Evolutionary conservation across 345 rosid genomes (phyloP), one percentile per base, ranked within the genome.

Genomic region (Bretschneidera sinensis): DNA sequence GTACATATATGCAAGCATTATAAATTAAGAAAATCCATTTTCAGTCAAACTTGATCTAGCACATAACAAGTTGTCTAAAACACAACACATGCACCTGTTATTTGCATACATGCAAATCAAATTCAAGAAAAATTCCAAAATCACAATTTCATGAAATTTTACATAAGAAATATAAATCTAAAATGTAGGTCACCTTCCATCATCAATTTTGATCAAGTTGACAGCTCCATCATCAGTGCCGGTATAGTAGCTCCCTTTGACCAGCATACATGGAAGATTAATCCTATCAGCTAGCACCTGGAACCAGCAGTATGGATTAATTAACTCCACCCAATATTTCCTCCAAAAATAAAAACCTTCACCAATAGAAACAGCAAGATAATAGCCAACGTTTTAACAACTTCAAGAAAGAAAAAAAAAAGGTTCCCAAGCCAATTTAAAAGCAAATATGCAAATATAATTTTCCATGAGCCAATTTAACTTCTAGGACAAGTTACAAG

Each of bases 151-250:
- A 2, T 3, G 8, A 28, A 28, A 28, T 28, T 28, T 28, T 8
- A 28, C 33, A 28, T 2, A 28, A 8, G 5, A 28, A 28, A 2
- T 28, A 2, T 39, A 39, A 39, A 39, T 14, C 11, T 39, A 39
- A 39, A 39, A 39, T 13, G 1, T 39, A 5, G 16, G 2, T 5
- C 45, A 89, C 98, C 98, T 83, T 82, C 78, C 89, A 57, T 71
- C 57, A 69, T 85, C 82, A 55, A 85, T 76, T 74, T 76, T 83
- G 68, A 92, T 81, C 77, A 92, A 71, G 76, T 89, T 87, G 71
- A 92, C 89, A 57, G 97, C 97, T 51, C 98, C 98, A 67, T 89
- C 96, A 75, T 92, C 98, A 9, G 98, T 89, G 67, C 98, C 98
- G 60, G 98, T 89, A 55, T 89, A 92, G 79, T 81, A 92, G 83